Evolutionary conservation across 2,329 filamentous ascomycete genomes (phyloP), one percentile per base, ranked within the genome.

Genomic region (Sclerotinia sclerotiorum): DNA sequence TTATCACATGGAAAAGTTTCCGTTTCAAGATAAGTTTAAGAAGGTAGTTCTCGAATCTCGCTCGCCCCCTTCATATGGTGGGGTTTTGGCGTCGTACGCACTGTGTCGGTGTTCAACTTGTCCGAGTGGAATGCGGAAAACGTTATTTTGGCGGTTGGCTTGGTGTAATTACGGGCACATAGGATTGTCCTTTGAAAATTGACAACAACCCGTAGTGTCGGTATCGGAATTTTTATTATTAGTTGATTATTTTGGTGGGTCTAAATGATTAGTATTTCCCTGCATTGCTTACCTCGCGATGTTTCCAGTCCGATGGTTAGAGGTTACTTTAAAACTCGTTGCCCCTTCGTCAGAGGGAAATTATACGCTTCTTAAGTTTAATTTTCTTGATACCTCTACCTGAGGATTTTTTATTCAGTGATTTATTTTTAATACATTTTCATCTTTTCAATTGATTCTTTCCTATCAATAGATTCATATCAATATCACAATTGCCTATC

Each of bases 91-190:
- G 29, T 46, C 29, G 8, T 15, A 39, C 60, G 60, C 60, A 39
- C 60, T 62, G 46, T 24, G 2, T 62, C 60, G 60, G 60, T 51
- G 21, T 51, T 62, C 60, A 51, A 19, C 21, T 62, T 62, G 60
- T 62, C 60, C 60, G 60, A 62, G 46, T 27, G 60, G 21, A 51
- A 35, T 61, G 44, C 44, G 60, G 46, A 62, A 62, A 62, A 35
- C 21, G 29, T 42, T 19, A 39, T 35, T 19, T 35, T 19, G 11
- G 17, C 21, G 19, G 21, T 13, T n/a, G 11, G 58, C 39, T 27
- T 51, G 60, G n/a, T 35, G 13, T 39, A 27, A 27, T 27, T 15
- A 7, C 29, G n/a, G 29, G 60, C 48, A 39, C 19, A 39, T 44
- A 13, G 55, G 35, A 24, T 27, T 57, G 15, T 57, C 55, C 46